Evolutionary conservation across 2,329 filamentous ascomycete genomes (phyloP), one percentile per base, ranked within the genome.

Genomic region (Drechmeria coniospora): DNA sequence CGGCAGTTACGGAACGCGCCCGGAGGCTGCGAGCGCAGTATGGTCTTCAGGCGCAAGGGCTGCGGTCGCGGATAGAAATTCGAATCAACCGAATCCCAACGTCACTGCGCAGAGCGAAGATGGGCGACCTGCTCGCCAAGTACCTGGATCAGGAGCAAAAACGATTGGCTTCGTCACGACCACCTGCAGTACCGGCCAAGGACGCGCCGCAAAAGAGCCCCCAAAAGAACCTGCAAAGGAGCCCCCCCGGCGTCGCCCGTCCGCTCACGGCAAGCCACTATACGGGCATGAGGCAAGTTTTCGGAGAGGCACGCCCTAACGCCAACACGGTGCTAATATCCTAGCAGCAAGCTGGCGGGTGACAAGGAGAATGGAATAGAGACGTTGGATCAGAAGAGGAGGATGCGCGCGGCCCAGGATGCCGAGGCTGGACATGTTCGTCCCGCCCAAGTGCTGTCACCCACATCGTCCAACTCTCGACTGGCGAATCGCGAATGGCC

Each of bases 51-150:
- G 80, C 84, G 14, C 79, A 87, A 50, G 80, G 80, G 36, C 66
- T 95, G 21, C 72, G 79, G 35, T 76, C 83, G 34, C 77, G 87
- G 35, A 77, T 98, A 28, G 86, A 94, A 53, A 79, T 92, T 57
- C 80, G 90, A 54, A 69, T 95, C 50, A 93, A 94, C 49, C 76
- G 90, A 29, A 90, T 95, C 28, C 90, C 90, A 6, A 68, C 73
- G 41, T 67, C 75, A 11, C 57, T 93, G 36, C 75, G 87, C 33
- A 80, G 78, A 45, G 65, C 73, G 35, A 92, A 72, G 32, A 87
- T 98, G 65, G 74, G 74, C 31, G 86, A 93, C 24, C 62, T 95
- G 7, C 50, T 86, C 9, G 46, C 54, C 26, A 70, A 60, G 38
- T 58, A 58, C 38, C 33, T 53, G n/a, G 54, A 61, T 17, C 53